phyloP scores from a whole-genome alignment of 140 eudicot genomes.

The Senecio squalidus region DNA sequence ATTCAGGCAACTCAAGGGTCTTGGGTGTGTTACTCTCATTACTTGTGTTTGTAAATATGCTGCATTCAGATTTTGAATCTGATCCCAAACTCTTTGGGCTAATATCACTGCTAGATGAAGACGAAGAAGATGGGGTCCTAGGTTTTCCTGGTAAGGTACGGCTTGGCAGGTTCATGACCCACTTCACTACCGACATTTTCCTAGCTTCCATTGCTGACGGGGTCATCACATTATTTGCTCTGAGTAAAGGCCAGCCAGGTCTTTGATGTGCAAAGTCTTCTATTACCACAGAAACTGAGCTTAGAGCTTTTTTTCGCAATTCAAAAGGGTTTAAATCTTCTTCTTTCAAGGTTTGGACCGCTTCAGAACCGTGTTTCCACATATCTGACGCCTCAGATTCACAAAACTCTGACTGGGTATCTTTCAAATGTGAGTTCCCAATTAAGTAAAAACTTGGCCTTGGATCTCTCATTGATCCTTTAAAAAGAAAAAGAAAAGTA shows the following conservation, averaged over 20 bases:
- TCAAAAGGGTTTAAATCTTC: slow-evolving; percentile 32
- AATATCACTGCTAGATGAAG: slow-evolving; percentile 31
- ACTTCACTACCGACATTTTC: slow-evolving; percentile 88
- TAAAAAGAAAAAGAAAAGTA: background rate
- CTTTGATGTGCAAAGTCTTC: slow-evolving; percentile 63
- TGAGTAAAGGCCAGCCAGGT: slow-evolving; percentile 96
- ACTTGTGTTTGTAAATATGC: slow-evolving; percentile 25
- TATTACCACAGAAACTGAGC: slow-evolving; percentile 43
- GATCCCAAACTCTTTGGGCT: slow-evolving; percentile 40
- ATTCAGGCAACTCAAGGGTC: slow-evolving; percentile 39
- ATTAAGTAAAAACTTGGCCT: slow-evolving; percentile 52
- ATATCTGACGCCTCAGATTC: slow-evolving; percentile 71
- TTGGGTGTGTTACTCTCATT: slow-evolving; percentile 21
- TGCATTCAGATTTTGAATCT: slow-evolving; percentile 27
- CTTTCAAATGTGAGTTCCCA: slow-evolving; percentile 32
- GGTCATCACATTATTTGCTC: slow-evolving; percentile 47
- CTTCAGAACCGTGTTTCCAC: slow-evolving; percentile 45
- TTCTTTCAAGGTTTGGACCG: slow-evolving; percentile 30
- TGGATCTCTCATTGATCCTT: slow-evolving; percentile 56
- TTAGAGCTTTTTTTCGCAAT: slow-evolving; percentile 34
- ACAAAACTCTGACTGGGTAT: slow-evolving; percentile 58
- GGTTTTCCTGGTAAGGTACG: slow-evolving; percentile 63
- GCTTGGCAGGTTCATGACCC: slow-evolving; percentile 89
- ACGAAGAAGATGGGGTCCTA: slow-evolving; percentile 28
- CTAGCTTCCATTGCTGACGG: slow-evolving; percentile 59